Percentiles rank a stretch among this genome's conserved stretches.
Conservation (phyloP, 75 land plant species). For the Ceratopteris richardii region DNA sequence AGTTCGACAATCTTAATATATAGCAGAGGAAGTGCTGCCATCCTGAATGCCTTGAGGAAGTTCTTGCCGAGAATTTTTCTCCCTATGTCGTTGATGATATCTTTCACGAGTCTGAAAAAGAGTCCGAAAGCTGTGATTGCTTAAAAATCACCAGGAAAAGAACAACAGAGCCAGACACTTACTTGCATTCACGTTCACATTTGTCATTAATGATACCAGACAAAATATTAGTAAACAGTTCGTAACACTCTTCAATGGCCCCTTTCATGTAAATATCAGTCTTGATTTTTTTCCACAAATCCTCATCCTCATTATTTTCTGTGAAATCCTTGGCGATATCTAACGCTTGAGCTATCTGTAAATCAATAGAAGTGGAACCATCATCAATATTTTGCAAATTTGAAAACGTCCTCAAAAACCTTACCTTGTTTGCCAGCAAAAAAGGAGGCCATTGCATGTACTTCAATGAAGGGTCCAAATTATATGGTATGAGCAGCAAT, state of each 20-base stretch:
- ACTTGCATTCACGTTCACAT: slow-evolving; percentile 60
- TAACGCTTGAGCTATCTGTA: slow-evolving; percentile 64
- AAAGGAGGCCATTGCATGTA: slow-evolving; percentile 68
- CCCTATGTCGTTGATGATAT: slow-evolving; percentile 44
- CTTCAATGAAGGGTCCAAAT: slow-evolving; percentile 23
- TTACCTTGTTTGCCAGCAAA: slow-evolving; percentile 80
- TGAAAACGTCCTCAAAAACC: not conserved
- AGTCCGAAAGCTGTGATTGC: not conserved
- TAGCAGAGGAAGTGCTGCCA: slow-evolving; percentile 48
- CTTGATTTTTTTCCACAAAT: slow-evolving; percentile 44
- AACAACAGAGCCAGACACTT: not conserved
- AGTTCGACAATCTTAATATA: slow-evolving; percentile 50
- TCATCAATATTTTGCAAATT: not conserved
- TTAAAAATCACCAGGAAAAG: not conserved
- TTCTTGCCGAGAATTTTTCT: slow-evolving; percentile 28
- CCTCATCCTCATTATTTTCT: slow-evolving; percentile 34
- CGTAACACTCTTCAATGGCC: slow-evolving; percentile 66
- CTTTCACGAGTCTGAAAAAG: slow-evolving; percentile 44
- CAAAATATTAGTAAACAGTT: slow-evolving; percentile 44
- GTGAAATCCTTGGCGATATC: slow-evolving; percentile 65
- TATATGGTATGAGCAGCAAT: slow-evolving; percentile 55
- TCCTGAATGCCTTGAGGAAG: slow-evolving; percentile 41
- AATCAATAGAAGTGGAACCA: not conserved
- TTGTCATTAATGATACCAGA: slow-evolving; percentile 36
- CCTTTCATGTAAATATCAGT: slow-evolving; percentile 61